Conservation (phyloP, 2,329 filamentous ascomycete genomes). For the Claviceps citrina region DNA sequence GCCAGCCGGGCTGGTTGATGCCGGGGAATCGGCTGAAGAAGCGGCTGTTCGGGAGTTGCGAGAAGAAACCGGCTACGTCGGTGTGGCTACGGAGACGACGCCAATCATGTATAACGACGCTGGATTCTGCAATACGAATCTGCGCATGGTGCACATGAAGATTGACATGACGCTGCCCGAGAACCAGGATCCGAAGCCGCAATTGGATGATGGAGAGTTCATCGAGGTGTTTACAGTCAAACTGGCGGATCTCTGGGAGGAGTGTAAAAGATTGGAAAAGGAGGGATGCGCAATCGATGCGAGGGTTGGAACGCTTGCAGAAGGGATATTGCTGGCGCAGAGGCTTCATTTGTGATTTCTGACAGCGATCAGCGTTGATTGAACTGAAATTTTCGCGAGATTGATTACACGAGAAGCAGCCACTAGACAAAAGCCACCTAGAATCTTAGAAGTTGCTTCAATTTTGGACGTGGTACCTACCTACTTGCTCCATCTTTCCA, state of each 20-base stretch:
- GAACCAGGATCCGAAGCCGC: constrained; percentile 53
- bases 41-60: constrained; percentile 48
- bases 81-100: constrained; percentile 37
- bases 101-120: constrained; percentile 54
- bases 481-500: too few relatives aligned
- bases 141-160: constrained; percentile 55
- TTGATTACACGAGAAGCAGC: too few relatives aligned
- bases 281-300: constrained; percentile 69
- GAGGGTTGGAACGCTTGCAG: constrained; percentile 59
- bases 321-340: constrained; percentile 61
- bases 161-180: constrained; percentile 54
- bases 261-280: constrained; percentile 49
- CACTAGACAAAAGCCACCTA: too few relatives aligned
- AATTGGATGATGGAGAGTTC: constrained; percentile 67
- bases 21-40: constrained; percentile 43
- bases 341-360: constrained; percentile 26
- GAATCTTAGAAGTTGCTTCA: too few relatives aligned
- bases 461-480: too few relatives aligned
- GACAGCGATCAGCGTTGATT: too few relatives aligned
- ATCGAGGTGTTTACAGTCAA: constrained; percentile 65
- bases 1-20: constrained; percentile 48
- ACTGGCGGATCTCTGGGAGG: constrained; percentile 46
- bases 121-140: constrained; percentile 51
- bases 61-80: constrained; percentile 54
- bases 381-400: too few relatives aligned